A percentile compares a stretch with the other conserved stretches of the same genome.
Conservation (phyloP, 1,139 yeast genomes). For the Zygosaccharomyces pseudobailii region DNA sequence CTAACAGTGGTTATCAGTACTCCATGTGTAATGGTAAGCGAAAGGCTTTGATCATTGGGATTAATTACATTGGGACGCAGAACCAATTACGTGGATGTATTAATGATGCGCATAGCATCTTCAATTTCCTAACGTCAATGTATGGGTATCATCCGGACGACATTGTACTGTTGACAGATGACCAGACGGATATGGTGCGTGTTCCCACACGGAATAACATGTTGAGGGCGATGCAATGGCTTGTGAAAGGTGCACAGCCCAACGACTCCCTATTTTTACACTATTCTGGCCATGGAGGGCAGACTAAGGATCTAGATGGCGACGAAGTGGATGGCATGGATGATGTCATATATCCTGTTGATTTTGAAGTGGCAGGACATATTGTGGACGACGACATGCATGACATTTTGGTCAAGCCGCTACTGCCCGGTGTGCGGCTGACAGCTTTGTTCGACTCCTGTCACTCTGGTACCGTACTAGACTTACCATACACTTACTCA, state of each 20-base stretch:
- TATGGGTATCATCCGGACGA: slow-evolving; percentile 73
- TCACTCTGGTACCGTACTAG: slow-evolving; percentile 89
- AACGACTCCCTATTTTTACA: slow-evolving; percentile 83
- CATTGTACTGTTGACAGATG: slow-evolving; percentile 80
- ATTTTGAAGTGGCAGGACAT: slow-evolving; percentile 68
- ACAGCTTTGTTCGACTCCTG: slow-evolving; percentile 91
- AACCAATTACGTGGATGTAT: slow-evolving; percentile 80
- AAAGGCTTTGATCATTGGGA: slow-evolving; percentile 82
- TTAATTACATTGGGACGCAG: slow-evolving; percentile 72
- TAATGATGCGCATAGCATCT: slow-evolving; percentile 70
- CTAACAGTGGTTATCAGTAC: slow-evolving; percentile 47
- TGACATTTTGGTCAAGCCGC: slow-evolving; percentile 68
- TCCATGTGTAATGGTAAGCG: slow-evolving; percentile 71
- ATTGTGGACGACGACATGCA: slow-evolving; percentile 85
- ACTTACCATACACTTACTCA: slow-evolving; percentile 82
- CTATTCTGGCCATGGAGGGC: slow-evolving; percentile 94
- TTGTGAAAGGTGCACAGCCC: slow-evolving; percentile 76
- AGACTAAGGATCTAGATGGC: slow-evolving; percentile 71
- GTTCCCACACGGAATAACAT: slow-evolving; percentile 78
- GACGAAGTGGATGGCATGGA: slow-evolving; percentile 90
- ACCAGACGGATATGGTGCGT: slow-evolving; percentile 53
- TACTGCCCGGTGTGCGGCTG: slow-evolving; percentile 78
- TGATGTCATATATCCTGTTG: slow-evolving; percentile 88
- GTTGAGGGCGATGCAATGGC: slow-evolving; percentile 86
- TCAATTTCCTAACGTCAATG: slow-evolving; percentile 47